phyloP scores from a whole-genome alignment of 352 stramenopile genomes.

The Globisporangium paroecandrum region DNA sequence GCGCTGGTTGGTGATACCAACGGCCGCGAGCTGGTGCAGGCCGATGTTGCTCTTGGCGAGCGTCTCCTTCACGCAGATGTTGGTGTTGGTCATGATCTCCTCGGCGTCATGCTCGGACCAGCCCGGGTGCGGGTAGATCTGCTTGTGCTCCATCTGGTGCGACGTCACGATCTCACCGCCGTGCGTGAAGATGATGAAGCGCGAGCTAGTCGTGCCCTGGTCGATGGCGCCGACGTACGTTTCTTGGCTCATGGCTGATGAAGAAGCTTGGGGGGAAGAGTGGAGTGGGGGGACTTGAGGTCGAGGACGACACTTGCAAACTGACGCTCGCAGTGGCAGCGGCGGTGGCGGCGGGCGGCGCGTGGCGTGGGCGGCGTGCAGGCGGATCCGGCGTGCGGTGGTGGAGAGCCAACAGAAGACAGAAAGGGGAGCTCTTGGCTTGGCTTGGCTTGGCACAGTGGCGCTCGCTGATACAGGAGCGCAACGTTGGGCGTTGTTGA shows the following conservation, averaged over 20 bases:
- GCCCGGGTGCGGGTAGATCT: conserved; percentile 94
- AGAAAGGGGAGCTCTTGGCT: not conserved
- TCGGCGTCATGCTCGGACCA: conserved; percentile 98
- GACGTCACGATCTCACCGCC: conserved; percentile 86
- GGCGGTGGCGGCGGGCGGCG: not conserved
- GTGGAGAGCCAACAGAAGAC: not conserved
- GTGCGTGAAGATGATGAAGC: conserved; percentile 95
- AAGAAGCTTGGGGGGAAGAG: conserved; percentile 4
- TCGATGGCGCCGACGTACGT: conserved; percentile 91
- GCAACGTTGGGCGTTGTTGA: conserved; percentile 5
- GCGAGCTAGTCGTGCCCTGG: conserved; percentile 95
- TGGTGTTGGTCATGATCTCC: conserved; percentile 91
- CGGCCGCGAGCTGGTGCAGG: conserved; percentile 73
- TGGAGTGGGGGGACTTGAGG: conserved; percentile 11
- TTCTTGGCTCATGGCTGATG: conserved; percentile 32
- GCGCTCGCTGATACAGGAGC: conserved; percentile 6
- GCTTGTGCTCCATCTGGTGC: conserved; percentile 95
- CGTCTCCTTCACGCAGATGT: conserved; percentile 70
- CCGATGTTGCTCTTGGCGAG: conserved; percentile 70
- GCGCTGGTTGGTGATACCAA: conserved; percentile 99
- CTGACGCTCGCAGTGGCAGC: conserved; percentile 21
- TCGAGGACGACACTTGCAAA: conserved; percentile 31
- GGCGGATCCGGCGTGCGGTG: not conserved
- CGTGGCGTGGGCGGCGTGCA: not conserved
- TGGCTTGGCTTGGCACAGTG: not conserved